Conservation (phyloP, 2,329 filamentous ascomycete species). For the Neocucurbitaria cava region DNA sequence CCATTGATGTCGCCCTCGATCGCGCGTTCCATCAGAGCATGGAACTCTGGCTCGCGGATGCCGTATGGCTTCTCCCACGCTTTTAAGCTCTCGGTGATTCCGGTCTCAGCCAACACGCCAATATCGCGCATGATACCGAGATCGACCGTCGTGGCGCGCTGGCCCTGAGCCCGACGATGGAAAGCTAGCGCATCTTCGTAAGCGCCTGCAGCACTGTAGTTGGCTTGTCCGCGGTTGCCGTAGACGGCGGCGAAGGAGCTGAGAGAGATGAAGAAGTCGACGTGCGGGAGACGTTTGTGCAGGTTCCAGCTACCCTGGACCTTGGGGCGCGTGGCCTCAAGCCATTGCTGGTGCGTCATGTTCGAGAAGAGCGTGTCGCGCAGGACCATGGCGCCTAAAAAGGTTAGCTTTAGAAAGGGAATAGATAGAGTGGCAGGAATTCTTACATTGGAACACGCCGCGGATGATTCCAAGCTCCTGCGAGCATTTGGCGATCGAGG, state of each 20-base stretch:
- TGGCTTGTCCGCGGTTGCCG: slow-evolving; percentile 19
- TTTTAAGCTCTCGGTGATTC: slow-evolving; percentile 1
- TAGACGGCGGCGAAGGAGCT: slow-evolving; percentile 22
- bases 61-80: slow-evolving; percentile 12
- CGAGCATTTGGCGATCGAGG: too few relatives aligned
- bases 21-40: background rate
- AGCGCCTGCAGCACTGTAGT: slow-evolving; percentile 30
- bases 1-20: background rate
- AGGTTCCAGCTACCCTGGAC: slow-evolving; percentile 36
- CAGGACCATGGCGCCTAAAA: slow-evolving; percentile 9
- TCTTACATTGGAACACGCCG: too few relatives aligned
- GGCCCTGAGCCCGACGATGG: slow-evolving; percentile 14
- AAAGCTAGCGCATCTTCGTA: slow-evolving; percentile 32
- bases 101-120: slow-evolving; percentile 17
- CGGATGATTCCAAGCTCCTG: too few relatives aligned
- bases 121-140: slow-evolving; percentile 35
- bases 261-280: slow-evolving; percentile 39
- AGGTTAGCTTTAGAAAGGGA: too few relatives aligned
- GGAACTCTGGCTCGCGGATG: slow-evolving; percentile 4
- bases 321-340: too few relatives aligned
- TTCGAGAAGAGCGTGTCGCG: too few relatives aligned
- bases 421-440: too few relatives aligned
- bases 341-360: too few relatives aligned
- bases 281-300: slow-evolving; percentile 20
- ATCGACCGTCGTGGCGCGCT: slow-evolving; percentile 24